phyloP scores from a whole-genome alignment of 139 green algal species.

The Chlorella vulgaris region DNA sequence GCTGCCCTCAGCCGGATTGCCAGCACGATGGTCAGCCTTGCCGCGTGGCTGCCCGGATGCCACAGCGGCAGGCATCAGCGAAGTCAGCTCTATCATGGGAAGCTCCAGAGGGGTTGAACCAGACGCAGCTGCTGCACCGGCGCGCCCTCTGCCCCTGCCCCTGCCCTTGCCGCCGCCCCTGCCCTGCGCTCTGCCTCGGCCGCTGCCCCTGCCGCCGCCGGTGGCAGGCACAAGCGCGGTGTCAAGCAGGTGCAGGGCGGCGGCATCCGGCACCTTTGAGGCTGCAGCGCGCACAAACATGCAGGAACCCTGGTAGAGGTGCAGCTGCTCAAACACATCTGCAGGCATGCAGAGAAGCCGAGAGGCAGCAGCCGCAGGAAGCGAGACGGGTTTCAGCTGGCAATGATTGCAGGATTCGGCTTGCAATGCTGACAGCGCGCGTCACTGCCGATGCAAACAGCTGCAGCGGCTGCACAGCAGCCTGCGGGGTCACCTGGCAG shows the following conservation, averaged over 20 bases:
- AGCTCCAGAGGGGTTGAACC: neutral
- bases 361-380: neutral
- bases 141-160: no score
- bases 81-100: neutral
- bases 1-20: neutral
- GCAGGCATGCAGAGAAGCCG: neutral
- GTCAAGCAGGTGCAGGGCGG: neutral
- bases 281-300: neutral
- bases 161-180: neutral
- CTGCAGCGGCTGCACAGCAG: neutral
- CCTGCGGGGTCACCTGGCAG: neutral
- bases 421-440: neutral
- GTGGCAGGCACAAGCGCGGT: neutral
- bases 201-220: neutral
- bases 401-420: neutral
- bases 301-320: neutral
- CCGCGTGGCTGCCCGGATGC: neutral
- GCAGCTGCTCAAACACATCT: neutral
- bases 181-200: neutral
- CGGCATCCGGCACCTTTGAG: neutral
- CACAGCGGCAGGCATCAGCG: neutral
- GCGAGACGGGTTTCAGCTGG: neutral
- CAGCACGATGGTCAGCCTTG: neutral
- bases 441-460: neutral
- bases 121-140: no score